These are phyloP conservation scores for Pilobolus umbonatus DNA, from an alignment of 192 early-diverging fungal genomes.

Conservation along the genomic window DNA sequence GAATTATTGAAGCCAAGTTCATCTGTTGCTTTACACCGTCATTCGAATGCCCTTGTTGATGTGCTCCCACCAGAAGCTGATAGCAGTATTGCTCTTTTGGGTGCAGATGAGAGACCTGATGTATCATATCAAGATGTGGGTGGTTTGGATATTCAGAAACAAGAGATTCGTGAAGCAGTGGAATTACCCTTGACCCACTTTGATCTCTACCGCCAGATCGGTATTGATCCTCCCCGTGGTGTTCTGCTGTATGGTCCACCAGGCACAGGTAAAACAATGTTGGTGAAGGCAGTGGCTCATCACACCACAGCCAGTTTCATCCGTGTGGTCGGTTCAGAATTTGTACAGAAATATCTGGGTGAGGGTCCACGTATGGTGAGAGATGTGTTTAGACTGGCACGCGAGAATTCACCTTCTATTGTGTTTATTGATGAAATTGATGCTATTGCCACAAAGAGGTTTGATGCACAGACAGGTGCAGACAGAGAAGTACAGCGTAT, in stretches of 20 bases:
- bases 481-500: conserved; percentile 99
- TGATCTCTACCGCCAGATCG: conserved; percentile 97
- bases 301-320: conserved; percentile 97
- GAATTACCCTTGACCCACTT: conserved; percentile 97
- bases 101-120: conserved; percentile 74
- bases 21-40: conserved; percentile 92
- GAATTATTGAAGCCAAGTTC: conserved; percentile 93
- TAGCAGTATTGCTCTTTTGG: conserved; percentile 85
- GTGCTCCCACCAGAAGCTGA: conserved; percentile 95
- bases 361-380: conserved; percentile 98
- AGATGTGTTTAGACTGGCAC: conserved; percentile 93
- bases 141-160: conserved; percentile 89
- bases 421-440: conserved; percentile 99
- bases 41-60: conserved; percentile 96
- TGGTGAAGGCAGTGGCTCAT: conserved; percentile 98
- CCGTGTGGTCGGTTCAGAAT: conserved; percentile 95
- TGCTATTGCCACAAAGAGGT: conserved; percentile 97
- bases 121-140: conserved; percentile 79
- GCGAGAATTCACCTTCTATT: conserved; percentile 96
- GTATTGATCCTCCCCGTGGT: conserved; percentile 97
- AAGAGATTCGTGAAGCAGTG: conserved; percentile 92
- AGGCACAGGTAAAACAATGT: conserved; percentile 97
- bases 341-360: conserved; percentile 98
- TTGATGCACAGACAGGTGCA: conserved; percentile 96
- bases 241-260: conserved; percentile 99